phyloP scores from a whole-genome alignment of 805 yeast genomes.

The Wickerhamiella musiphila region DNA sequence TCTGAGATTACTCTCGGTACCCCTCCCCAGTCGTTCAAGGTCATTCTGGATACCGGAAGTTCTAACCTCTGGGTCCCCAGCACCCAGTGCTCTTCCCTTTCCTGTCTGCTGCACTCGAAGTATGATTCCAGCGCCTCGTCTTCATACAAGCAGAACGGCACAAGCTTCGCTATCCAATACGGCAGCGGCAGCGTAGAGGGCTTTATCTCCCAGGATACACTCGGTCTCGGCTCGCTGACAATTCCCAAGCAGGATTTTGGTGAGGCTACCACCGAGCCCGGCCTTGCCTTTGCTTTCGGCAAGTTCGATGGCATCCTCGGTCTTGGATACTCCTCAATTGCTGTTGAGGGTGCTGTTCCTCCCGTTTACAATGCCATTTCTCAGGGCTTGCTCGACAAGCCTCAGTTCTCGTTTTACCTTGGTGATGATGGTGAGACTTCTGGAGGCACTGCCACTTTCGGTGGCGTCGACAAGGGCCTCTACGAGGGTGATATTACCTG shows the following conservation, averaged over 20 bases:
- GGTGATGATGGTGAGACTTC: conserved; percentile 53
- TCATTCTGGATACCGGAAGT: conserved; percentile 89
- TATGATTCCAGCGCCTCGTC: conserved; percentile 74
- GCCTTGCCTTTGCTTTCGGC: conserved; percentile 95
- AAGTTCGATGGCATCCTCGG: conserved; percentile 97
- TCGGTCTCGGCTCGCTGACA: conserved; percentile 64
- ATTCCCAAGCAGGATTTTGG: conserved; percentile 89
- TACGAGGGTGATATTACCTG: conserved; percentile 75
- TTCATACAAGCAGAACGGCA: conserved; percentile 72
- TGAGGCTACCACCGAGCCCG: conserved; percentile 95
- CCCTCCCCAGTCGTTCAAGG: conserved; percentile 87
- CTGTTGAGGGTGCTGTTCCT: conserved; percentile 80
- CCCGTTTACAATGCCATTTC: conserved; percentile 82
- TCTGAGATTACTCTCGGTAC: conserved; percentile 85
- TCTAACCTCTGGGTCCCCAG: conserved; percentile 96
- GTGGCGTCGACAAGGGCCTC: conserved; percentile 71
- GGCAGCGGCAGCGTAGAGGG: conserved; percentile 93
- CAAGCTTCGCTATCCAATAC: conserved; percentile 69
- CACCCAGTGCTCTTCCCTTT: conserved; percentile 73
- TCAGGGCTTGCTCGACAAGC: conserved; percentile 64
- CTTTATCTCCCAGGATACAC: conserved; percentile 70
- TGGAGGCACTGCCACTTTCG: conserved; percentile 90
- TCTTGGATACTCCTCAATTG: conserved; percentile 78
- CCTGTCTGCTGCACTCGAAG: conserved; percentile 86
- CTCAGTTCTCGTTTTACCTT: conserved; percentile 77